phyloP scores from a whole-genome alignment of 352 stramenopile species.

The Globisporangium cystogenes region DNA sequence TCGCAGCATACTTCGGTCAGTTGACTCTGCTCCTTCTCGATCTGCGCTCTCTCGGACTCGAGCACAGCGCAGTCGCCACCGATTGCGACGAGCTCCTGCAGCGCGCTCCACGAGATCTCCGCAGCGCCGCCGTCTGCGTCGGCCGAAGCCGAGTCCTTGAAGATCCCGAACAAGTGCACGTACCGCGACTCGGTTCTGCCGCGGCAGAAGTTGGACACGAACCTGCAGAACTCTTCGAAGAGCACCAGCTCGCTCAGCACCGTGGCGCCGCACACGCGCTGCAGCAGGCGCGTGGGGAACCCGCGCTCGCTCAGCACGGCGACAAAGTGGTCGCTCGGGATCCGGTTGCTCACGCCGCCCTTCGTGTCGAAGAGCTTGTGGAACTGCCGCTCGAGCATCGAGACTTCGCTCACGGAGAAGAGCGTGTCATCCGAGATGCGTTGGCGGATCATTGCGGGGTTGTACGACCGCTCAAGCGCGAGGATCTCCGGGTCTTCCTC shows the following conservation, averaged over 20 bases:
- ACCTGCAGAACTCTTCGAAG: conserved; percentile 81
- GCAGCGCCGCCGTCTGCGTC: not conserved
- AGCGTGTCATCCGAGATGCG: conserved; percentile 65
- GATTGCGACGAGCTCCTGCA: conserved; percentile 42
- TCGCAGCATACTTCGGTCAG: conserved; percentile 30
- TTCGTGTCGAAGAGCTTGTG: conserved; percentile 71
- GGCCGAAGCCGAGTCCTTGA: conserved; percentile 23
- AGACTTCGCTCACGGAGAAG: conserved; percentile 71
- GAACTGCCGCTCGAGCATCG: conserved; percentile 72
- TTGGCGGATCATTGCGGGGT: conserved; percentile 73
- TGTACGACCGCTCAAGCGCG: conserved; percentile 73
- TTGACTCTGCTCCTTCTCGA: conserved; percentile 26
- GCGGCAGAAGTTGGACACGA: conserved; percentile 73
- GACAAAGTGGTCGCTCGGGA: conserved; percentile 54
- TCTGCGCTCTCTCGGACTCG: conserved; percentile 12
- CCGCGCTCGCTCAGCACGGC: conserved; percentile 37
- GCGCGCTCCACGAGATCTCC: conserved; percentile 23
- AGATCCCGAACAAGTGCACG: conserved; percentile 55
- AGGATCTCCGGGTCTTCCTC: conserved; percentile 71
- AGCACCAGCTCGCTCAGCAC: conserved; percentile 44
- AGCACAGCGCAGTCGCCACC: conserved; percentile 20
- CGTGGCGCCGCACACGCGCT: conserved; percentile 37
- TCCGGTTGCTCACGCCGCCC: conserved; percentile 58
- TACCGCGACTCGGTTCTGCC: conserved; percentile 34
- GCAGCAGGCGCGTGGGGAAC: conserved; percentile 38